Conservation (phyloP, 148 eudicot species). For the Vaccinium vitisidaea region DNA sequence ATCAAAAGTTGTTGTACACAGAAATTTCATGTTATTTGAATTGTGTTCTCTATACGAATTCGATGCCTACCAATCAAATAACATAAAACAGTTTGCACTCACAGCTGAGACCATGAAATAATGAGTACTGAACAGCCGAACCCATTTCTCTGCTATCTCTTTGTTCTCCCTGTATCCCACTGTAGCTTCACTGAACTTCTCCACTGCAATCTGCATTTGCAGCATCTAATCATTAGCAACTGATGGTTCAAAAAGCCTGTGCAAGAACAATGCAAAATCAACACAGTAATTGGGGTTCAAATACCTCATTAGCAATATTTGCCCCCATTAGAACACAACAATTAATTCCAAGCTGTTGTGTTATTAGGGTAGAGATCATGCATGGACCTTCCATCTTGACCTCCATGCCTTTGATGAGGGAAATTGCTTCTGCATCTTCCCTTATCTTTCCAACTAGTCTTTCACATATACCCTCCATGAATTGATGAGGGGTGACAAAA, state of each 20-base stretch:
- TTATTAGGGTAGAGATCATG: slow-evolving; percentile 76
- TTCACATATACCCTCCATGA: slow-evolving; percentile 73
- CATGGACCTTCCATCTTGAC: slow-evolving; percentile 89
- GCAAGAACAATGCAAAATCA: neutral
- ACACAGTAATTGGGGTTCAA: neutral
- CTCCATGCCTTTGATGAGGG: slow-evolving; percentile 96
- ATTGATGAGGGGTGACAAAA: slow-evolving; percentile 97
- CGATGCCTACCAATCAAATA: neutral
- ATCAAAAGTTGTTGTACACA: neutral
- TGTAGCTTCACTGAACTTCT: slow-evolving; percentile 94
- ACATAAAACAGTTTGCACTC: slow-evolving; percentile 30
- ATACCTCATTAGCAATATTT: slow-evolving; percentile 90
- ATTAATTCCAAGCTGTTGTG: slow-evolving; percentile 55
- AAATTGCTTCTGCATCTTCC: slow-evolving; percentile 70
- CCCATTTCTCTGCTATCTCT: slow-evolving; percentile 88
- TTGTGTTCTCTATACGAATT: neutral
- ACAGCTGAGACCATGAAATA: slow-evolving; percentile 85
- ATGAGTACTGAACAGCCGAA: slow-evolving; percentile 65
- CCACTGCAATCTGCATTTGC: slow-evolving; percentile 76
- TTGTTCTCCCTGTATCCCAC: slow-evolving; percentile 65
- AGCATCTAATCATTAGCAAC: slow-evolving; percentile 4
- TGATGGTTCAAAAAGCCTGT: neutral
- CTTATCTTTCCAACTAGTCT: slow-evolving; percentile 64
- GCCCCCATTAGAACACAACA: slow-evolving; percentile 98
- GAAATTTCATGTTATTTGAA: neutral